Conservation (phyloP, 2,329 filamentous ascomycete species). For the Neofusicoccum laricinum region DNA sequence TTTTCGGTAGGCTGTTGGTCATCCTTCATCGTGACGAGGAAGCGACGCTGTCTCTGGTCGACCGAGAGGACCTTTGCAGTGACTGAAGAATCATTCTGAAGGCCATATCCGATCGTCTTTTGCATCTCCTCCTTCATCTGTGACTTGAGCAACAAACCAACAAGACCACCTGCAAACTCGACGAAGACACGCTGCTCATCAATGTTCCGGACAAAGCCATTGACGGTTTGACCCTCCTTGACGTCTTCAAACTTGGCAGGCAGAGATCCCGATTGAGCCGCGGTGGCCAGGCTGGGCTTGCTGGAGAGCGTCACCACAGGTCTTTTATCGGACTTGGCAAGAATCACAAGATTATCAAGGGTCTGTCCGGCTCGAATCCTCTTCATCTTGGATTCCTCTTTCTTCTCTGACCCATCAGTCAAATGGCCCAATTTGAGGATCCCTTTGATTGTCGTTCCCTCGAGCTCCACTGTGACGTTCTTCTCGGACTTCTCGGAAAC, state of each 20-base stretch:
- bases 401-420: slow-evolving; percentile 77
- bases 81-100: slow-evolving; percentile 74
- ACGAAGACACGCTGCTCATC: slow-evolving; percentile 74
- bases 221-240: slow-evolving; percentile 63
- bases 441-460: slow-evolving; percentile 71
- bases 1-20: slow-evolving; percentile 42
- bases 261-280: slow-evolving; percentile 68
- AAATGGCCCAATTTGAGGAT: slow-evolving; percentile 75
- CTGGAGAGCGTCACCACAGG: slow-evolving; percentile 73
- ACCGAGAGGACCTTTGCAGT: slow-evolving; percentile 69
- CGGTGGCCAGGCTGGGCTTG: slow-evolving; percentile 78
- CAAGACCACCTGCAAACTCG: slow-evolving; percentile 77
- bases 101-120: slow-evolving; percentile 69
- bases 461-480: slow-evolving; percentile 64
- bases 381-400: slow-evolving; percentile 73
- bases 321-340: slow-evolving; percentile 80
- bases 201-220: slow-evolving; percentile 83
- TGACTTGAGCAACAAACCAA: slow-evolving; percentile 75
- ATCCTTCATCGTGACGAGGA: slow-evolving; percentile 62
- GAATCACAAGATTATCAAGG: slow-evolving; percentile 74
- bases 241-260: slow-evolving; percentile 71
- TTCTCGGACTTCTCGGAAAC: slow-evolving; percentile 50
- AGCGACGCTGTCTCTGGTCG: slow-evolving; percentile 67
- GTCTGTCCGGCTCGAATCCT: slow-evolving; percentile 82
- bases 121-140: slow-evolving; percentile 71